Conservation (phyloP, 257 asterid species). For the Nicotiana paniculata region DNA sequence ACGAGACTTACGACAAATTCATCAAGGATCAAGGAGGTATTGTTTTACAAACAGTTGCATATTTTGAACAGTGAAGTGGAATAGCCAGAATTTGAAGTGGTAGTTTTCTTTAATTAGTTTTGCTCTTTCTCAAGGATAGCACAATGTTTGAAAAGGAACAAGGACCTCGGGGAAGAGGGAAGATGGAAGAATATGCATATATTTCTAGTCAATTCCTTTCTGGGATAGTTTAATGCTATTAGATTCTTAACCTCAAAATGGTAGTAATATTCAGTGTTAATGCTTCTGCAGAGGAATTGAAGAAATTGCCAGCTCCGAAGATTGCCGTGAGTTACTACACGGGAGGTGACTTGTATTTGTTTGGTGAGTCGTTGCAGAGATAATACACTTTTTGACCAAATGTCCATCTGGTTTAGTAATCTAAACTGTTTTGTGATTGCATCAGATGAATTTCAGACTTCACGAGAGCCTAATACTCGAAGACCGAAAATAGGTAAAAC, state of each 20-base stretch:
- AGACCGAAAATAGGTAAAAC: slow-evolving; percentile 83
- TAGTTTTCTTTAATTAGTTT: neutral
- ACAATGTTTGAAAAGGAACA: neutral
- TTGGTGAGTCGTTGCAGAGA: slow-evolving; percentile 45
- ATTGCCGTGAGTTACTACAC: slow-evolving; percentile 87
- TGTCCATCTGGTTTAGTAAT: neutral
- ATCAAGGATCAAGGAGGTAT: slow-evolving; percentile 74
- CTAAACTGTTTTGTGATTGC: neutral
- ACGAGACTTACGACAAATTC: slow-evolving; percentile 92
- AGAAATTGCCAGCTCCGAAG: slow-evolving; percentile 59
- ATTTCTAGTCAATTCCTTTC: neutral
- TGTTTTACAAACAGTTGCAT: neutral
- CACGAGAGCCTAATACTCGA: slow-evolving; percentile 72
- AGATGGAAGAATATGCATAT: neutral
- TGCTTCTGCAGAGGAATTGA: slow-evolving; percentile 52
- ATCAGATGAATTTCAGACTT: slow-evolving; percentile 89
- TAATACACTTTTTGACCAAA: neutral
- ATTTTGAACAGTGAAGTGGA: neutral
- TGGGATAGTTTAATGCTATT: neutral
- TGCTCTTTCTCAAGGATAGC: neutral
- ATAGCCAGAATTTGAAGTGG: neutral
- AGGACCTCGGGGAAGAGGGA: neutral
- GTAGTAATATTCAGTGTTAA: neutral
- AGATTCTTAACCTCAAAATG: neutral
- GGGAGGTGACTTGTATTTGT: slow-evolving; percentile 80